Percentiles rank a stretch among this genome's conserved stretches.
Conservation (phyloP, 108 stramenopile genomes). For the Pseudonitzschia multiseries region DNA sequence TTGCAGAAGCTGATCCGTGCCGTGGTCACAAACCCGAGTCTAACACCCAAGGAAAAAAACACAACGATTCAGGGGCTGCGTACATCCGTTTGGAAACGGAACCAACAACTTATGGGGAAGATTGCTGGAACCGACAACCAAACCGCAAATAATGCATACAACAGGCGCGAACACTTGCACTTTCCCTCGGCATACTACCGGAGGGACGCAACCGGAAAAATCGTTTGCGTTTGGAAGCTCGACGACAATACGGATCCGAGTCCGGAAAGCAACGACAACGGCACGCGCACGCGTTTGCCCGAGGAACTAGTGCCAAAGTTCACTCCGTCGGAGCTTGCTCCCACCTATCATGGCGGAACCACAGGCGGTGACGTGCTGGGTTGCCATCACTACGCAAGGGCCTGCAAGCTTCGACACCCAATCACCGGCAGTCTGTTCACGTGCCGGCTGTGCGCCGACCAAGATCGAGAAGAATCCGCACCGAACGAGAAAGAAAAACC, state of each 20-base stretch:
- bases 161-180: constrained; percentile 21
- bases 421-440: constrained; percentile 87
- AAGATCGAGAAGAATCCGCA: constrained; percentile 63
- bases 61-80: constrained; percentile 84
- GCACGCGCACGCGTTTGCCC: background rate
- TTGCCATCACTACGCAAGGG: constrained; percentile 88
- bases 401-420: constrained; percentile 89
- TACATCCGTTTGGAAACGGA: constrained; percentile 82
- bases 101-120: constrained; percentile 57
- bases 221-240: constrained; percentile 51
- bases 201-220: constrained; percentile 54
- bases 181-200: constrained; percentile 64
- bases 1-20: constrained; percentile 84
- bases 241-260: background rate
- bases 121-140: constrained; percentile 4
- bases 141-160: background rate
- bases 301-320: constrained; percentile 50
- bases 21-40: constrained; percentile 71
- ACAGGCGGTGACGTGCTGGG: constrained; percentile 65
- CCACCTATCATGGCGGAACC: constrained; percentile 80
- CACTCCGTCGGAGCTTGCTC: constrained; percentile 79
- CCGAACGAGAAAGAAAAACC: constrained; percentile 68
- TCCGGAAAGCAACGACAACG: background rate
- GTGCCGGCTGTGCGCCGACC: constrained; percentile 93
- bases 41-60: constrained; percentile 70